Evolutionary conservation across 345 rosid genomes (phyloP).

Genomic region (Citrus maxima): DNA sequence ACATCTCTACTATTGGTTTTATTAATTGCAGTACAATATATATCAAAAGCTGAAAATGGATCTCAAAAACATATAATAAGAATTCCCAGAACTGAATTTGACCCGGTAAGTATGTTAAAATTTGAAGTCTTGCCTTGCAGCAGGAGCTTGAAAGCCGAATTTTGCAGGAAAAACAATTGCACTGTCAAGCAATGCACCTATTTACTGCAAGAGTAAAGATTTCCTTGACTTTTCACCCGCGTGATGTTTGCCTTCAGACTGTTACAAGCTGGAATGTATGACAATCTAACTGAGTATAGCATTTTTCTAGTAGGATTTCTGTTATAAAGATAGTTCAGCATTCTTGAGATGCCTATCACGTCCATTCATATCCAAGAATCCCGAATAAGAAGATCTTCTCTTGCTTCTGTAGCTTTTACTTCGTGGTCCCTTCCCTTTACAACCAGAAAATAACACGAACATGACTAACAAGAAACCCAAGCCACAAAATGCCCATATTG

Average conservation of each 20-base stretch:
- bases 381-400: conserved; percentile 54
- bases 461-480: conserved; percentile 65
- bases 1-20: neutral
- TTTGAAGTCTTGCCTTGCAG: neutral
- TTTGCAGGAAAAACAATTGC: neutral
- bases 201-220: neutral
- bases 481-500: conserved; percentile 69
- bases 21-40: neutral
- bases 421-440: conserved; percentile 52
- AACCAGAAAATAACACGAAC: conserved; percentile 51
- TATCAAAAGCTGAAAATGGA: neutral
- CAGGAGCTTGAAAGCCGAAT: conserved; percentile 4
- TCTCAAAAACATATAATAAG: neutral
- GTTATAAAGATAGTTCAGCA: conserved; percentile 39
- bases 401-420: conserved; percentile 60
- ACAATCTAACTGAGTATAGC: neutral
- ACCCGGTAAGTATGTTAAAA: neutral
- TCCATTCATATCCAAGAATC: conserved; percentile 39
- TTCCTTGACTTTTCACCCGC: neutral
- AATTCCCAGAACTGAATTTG: neutral
- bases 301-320: conserved; percentile 1
- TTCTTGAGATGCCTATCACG: conserved; percentile 44
- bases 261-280: neutral
- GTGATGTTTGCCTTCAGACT: neutral
- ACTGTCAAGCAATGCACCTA: neutral